Evolutionary conservation across 2,329 filamentous ascomycete genomes (phyloP), one percentile per base, ranked within the genome.

Genomic region (Myriosclerotinia curreyana): DNA sequence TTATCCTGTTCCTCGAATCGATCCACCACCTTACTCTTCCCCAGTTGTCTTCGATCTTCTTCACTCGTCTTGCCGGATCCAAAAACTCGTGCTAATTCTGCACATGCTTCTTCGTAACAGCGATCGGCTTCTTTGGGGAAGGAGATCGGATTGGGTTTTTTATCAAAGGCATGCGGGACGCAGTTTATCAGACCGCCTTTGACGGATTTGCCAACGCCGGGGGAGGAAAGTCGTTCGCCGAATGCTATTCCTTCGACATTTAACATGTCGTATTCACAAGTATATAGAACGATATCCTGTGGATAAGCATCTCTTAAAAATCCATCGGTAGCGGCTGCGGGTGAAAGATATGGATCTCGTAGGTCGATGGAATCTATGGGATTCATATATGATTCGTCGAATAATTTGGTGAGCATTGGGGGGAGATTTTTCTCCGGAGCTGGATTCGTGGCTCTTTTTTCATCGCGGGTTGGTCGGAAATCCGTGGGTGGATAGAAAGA

Each of bases 261-360:
- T n/a, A 88, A 74, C 83, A 88, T 87, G 72, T 88, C 84, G 73
- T 81, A 83, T 75, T 88, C 86, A 75, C 86, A 88, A 3, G 86
- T 81, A 69, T 83, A 84, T 50, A 87, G 75, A 22, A 87, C 78
- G 3, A 88, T 74, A 20, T 82, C 80, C 0, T 80, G 77, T 3
- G 86, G 80, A 48, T 83, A 77, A 14, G 76, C 75, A 4, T 74
- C 75, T 8, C 58, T 67, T 12, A 88, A 69, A n/a, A 83, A 69
- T 36, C 79, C 78, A 67, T 85, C 81, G 0, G 80, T 74, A 64
- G 86, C 85, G 9, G 83, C 78, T 4, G 80, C 82, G 0, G 86
- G 86, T 0, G 84, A 86, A 4, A 89, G 76, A 25, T 81, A 81
- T 2, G 82, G 83, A 65, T 86, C 80, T 2, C 76, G 75, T 11